A percentile compares a stretch with the other conserved stretches of the same genome.
Conservation (phyloP, 495 filamentous ascomycete species). For the Aspergillus conjunctus region DNA sequence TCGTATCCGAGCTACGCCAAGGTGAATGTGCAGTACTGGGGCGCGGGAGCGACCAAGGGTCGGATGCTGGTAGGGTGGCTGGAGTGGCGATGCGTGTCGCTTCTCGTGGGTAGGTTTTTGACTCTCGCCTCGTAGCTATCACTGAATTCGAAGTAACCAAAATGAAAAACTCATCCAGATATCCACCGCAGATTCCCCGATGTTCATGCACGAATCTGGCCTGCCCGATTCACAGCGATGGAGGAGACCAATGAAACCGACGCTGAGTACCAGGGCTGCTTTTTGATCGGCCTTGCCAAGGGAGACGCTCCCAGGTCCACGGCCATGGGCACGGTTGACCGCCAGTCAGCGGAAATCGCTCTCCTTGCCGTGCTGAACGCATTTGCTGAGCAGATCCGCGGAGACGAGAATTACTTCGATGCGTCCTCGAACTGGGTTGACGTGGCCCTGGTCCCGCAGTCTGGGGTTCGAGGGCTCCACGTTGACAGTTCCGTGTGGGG, state of each 20-base stretch:
- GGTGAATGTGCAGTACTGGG: conserved; percentile 10
- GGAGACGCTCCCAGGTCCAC: not conserved
- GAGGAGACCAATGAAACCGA: not conserved
- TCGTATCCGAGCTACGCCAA: conserved; percentile 4
- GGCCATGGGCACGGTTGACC: not conserved
- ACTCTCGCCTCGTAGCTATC: not conserved
- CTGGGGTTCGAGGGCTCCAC: not conserved
- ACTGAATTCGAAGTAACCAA: not conserved
- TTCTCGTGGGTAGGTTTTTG: conserved; percentile 9
- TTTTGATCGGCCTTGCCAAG: conserved; percentile 7
- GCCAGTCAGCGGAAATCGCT: conserved; percentile 1
- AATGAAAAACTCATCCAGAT: conserved; percentile 1
- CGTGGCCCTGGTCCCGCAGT: not conserved
- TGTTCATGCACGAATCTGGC: conserved; percentile 9
- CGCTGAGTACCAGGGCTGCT: conserved; percentile 7
- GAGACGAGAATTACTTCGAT: conserved; percentile 11
- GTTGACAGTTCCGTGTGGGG: conserved; percentile 10
- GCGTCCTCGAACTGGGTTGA: conserved; percentile 7
- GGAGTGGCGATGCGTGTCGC: conserved; percentile 8
- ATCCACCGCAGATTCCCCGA: conserved; percentile 14
- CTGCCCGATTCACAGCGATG: conserved; percentile 5
- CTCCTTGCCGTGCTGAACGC: not conserved
- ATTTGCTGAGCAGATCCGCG: conserved; percentile 3
- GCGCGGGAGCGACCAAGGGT: not conserved
- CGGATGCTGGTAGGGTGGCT: conserved; percentile 8